These are phyloP conservation scores for Vanilla planifolia DNA, from an alignment of 106 monocot species.

Conservation along the genomic window DNA sequence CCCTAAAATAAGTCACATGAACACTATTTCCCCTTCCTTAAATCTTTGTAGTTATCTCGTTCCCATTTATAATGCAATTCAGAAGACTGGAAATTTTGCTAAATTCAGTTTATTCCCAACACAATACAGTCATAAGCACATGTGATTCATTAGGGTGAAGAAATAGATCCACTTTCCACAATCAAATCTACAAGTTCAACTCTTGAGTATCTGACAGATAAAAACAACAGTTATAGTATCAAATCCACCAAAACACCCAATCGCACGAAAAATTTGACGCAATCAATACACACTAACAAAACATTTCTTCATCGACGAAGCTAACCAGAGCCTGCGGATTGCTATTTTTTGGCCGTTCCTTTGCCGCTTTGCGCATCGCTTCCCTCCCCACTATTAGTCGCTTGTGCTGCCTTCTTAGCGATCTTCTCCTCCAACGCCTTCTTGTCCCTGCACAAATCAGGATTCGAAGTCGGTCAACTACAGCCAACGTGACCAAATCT, in stretches of 20 bases:
- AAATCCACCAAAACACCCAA: not conserved
- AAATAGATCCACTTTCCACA: not conserved
- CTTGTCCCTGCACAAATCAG: constrained; percentile 11
- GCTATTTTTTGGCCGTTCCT: constrained; percentile 1
- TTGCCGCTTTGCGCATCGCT: not conserved
- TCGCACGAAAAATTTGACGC: not conserved
- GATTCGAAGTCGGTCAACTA: not conserved
- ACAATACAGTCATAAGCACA: not conserved
- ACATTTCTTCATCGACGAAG: not conserved
- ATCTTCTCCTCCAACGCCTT: constrained; percentile 24
- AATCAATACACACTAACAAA: not conserved
- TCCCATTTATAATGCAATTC: no score
- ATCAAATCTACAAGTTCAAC: not conserved
- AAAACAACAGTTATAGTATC: constrained; percentile 1
- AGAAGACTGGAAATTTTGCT: no score
- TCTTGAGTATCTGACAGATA: not conserved
- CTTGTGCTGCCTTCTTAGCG: constrained; percentile 19
- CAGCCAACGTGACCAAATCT: not conserved
- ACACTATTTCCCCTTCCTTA: no score
- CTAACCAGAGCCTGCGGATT: not conserved
- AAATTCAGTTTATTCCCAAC: no score
- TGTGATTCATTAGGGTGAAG: not conserved
- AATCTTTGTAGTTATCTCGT: no score
- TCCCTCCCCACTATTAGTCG: not conserved
- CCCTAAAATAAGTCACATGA: no score